A percentile compares a stretch with the other conserved stretches of the same genome.
Conservation (phyloP, 139 green algal species). For the Eudorina sp. region DNA sequence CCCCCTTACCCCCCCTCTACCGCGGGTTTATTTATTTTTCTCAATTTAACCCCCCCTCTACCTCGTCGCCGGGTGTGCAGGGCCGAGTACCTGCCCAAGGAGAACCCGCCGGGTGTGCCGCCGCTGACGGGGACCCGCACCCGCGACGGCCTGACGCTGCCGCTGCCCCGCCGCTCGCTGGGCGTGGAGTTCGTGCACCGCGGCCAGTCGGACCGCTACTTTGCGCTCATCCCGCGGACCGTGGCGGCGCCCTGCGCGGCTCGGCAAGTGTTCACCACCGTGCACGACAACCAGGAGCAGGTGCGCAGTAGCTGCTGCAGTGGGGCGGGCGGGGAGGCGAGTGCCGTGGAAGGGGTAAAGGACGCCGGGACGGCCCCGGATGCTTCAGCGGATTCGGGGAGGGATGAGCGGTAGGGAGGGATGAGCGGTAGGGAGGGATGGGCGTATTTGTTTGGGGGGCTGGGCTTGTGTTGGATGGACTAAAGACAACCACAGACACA, state of each 20-base stretch:
- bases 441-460: too few relatives aligned
- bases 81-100: slow-evolving; percentile 56
- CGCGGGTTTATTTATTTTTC: too few relatives aligned
- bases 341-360: neutral
- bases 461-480: too few relatives aligned
- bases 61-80: neutral
- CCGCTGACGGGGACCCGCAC: slow-evolving; percentile 44
- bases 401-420: too few relatives aligned
- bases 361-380: too few relatives aligned
- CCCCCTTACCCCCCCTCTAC: too few relatives aligned
- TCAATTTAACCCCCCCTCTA: too few relatives aligned
- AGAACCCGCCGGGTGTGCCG: slow-evolving; percentile 37
- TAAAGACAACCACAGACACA: too few relatives aligned
- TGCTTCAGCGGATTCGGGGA: too few relatives aligned
- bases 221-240: slow-evolving; percentile 61
- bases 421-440: too few relatives aligned
- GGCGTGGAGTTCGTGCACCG: slow-evolving; percentile 68
- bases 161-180: slow-evolving; percentile 60
- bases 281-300: slow-evolving; percentile 72
- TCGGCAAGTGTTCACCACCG: slow-evolving; percentile 67
- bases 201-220: slow-evolving; percentile 47
- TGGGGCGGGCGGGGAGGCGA: neutral
- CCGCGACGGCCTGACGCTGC: slow-evolving; percentile 55
- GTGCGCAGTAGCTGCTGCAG: neutral
- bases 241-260: slow-evolving; percentile 52